Evolutionary conservation across 2,329 filamentous ascomycete genomes (phyloP), one percentile per base, ranked within the genome.

Genomic region (Fusarium ambrosium): DNA sequence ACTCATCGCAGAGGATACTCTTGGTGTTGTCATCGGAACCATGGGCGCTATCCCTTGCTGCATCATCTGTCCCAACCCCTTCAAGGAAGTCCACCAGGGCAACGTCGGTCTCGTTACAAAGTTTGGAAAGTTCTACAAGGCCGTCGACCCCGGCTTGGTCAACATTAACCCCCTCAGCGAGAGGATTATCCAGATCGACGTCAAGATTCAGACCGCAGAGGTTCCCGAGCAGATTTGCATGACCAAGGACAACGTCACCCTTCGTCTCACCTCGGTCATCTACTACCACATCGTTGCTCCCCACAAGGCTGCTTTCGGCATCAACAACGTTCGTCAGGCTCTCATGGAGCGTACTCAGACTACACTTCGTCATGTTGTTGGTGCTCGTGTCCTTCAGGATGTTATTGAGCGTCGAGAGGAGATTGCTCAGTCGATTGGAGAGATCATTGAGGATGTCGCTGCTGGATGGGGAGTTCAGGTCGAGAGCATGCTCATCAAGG

Each of bases 181-280:
- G 88, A 91, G 89, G 68, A 89, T 99, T 48, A 92, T 95, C 77
- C 94, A 97, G 80, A 93, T 99, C 81, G 97, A 99, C 83, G 97
- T 99, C 86, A 99, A 98, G 91, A 98, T 98, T 79, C 97, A 99
- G 86, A 98, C 98, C 76, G 95, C 97, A 83, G 93, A 99, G 87
- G 97, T 99, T 27, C 96, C 96, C 20, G 92, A 95, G 85, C 97
- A 99, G 85, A 92, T 96, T 72, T 98, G 97, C 89, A 99, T 99
- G 95, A 99, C 97, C 83, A 98, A 98, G 87, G 97, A 99, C 88
- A 99, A 99, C 80, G 97, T 98, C 74, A 97, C 94, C 55, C 89
- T 99, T 48, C 92, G 95, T 79, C 89, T 99, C 77, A 98, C 95
- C 58, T 97, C 94, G 7, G 97, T 99, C 82, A 98, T 99, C 86